Base-by-base conservation (phyloP, 2,329 filamentous ascomycete species). In the Aureobasidium sp. region DNA sequence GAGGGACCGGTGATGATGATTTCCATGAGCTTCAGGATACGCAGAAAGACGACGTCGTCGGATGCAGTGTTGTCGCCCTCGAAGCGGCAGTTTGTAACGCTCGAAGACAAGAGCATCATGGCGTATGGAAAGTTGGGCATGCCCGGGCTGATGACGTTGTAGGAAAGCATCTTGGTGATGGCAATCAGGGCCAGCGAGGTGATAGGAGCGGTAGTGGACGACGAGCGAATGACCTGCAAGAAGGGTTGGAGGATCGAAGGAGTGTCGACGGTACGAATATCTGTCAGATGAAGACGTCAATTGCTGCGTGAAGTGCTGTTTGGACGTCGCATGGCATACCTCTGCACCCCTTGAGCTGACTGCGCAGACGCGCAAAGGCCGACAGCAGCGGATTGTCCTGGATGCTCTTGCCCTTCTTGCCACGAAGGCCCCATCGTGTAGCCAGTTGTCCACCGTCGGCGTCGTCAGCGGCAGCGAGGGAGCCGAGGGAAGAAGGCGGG, bases 11-110 rank as follows among this genome's bases (percentile, higher is more conserved):
- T 95, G 69, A 99, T 87, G 89, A 99, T 97, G 70, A 91, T 90
- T 75, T 99, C 94, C 94, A 99, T 99, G 51, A 99, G 82, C 72
- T 96, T 94, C 64, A 99, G 76, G 69, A 99, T 97, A 77, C 95
- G 88, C 62, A 97, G 79, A 61, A 97, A 82, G 15, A 99, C 95
- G 59, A 97, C 91, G 75, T 99, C 94, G 71, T 97, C 94, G 64
- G 95, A 91, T 0, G 92, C 87, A 20, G 91, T 91, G 73, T 99
- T 94, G 73, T 91, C 97, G 29, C 94, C 93, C 75, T 97, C 94
- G 70, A 99, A 99, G 64, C 95, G 88, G 72, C 94, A 99, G 74
- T 99, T 93, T 52, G 94, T 99, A 66, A 99, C 94, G 7, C 94
- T 94, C 17, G 91, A 90, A 17, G 93, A 96, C 31, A 99, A 81